These are phyloP conservation scores for Penicillium frequentans DNA, from an alignment of 2,329 filamentous ascomycete species.

Conservation along the genomic window DNA sequence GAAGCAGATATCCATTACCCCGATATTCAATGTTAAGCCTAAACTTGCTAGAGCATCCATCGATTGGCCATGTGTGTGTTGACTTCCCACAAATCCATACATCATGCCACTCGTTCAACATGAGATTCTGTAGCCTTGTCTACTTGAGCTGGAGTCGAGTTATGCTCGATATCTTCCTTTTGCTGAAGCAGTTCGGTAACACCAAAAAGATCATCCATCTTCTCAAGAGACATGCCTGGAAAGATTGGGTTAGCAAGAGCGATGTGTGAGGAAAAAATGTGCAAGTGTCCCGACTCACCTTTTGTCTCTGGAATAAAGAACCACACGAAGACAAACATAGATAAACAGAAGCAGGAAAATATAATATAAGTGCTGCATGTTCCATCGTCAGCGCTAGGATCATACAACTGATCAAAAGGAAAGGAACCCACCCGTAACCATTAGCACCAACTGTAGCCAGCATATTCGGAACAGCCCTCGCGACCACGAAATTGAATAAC, in stretches of 20 bases:
- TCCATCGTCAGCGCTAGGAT: constrained; percentile 5
- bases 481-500: constrained; percentile 74
- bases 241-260: background rate
- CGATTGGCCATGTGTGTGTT: background rate
- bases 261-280: background rate
- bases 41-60: background rate
- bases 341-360: constrained; percentile 65
- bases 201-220: constrained; percentile 67
- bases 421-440: constrained; percentile 48
- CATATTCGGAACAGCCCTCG: constrained; percentile 68
- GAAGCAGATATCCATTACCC: no score
- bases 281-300: constrained; percentile 43
- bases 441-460: constrained; percentile 54
- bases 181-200: constrained; percentile 49
- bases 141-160: background rate
- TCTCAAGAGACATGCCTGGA: constrained; percentile 55
- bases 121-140: constrained; percentile 12
- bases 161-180: constrained; percentile 24
- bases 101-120: constrained; percentile 10
- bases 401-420: constrained; percentile 15
- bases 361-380: constrained; percentile 66
- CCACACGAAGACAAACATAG: constrained; percentile 66
- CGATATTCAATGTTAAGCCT: background rate
- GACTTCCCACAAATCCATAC: background rate
- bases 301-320: constrained; percentile 74